Base-by-base conservation (phyloP, 257 asterid genomes). In the Lithospermum erythrorhizon region DNA sequence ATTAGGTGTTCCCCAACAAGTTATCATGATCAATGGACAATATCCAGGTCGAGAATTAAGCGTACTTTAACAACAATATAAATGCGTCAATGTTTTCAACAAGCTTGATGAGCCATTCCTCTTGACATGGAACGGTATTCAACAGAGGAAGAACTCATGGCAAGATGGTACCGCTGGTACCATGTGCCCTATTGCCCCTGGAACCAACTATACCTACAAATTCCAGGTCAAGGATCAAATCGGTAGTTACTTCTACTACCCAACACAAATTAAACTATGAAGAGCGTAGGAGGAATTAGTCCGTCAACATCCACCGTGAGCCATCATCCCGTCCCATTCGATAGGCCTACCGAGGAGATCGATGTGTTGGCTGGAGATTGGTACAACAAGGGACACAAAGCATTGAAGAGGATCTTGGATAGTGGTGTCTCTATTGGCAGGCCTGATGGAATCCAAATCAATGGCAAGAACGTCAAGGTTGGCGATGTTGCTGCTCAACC, bases 201-300 rank as follows among this genome's bases (percentile, higher is more conserved):
- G 87, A 13, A 61, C 32, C 1, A 81, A 81, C 67, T 81, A 45
- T 63, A 81, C 87, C 19, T 78, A 68, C 18, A 68, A 55, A 1
- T 75, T 81, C 68, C 87, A 81, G 70, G 83, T 81, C 15, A 81
- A 81, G 80, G 87, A 81, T 45, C 87, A 81, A 55, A 81, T 81
- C 25, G 87, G 87, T 11, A 78, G 64, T 58, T 78, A 59, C 49
- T 75, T 65, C 73, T 81, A 81, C 80, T 75, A 61, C 55, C 87
- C 87, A 0, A 68, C 81, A n/a, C n/a, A n/a, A n/a, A n/a, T n/a
- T n/a, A n/a, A n/a, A n/a, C n/a, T 11, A 35, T 81, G 22, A 1
- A 70, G 72, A 16, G 83, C 87, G 55, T 79, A 1, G 87, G 87
- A 57, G 87, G 65, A 4, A 65, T 81, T 18, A 83, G 87, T 52